Conservation (phyloP, 176 grass and related monocot genomes). For the Chloris gayana region DNA sequence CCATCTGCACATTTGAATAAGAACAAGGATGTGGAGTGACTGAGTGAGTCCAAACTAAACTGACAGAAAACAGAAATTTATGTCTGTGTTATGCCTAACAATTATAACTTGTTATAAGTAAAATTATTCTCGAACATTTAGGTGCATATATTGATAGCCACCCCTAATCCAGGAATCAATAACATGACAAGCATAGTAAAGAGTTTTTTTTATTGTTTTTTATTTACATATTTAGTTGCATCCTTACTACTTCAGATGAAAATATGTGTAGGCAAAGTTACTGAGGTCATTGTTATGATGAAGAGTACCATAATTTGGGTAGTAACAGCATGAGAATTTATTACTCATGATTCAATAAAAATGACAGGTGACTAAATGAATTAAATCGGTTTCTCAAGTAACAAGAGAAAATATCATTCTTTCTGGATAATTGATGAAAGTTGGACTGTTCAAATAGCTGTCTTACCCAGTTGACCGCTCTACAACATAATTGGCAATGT, state of each 20-base stretch:
- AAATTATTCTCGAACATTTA: neutral
- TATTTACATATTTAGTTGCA: neutral
- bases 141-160: neutral
- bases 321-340: neutral
- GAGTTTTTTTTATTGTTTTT: neutral
- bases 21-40: constrained; percentile 4
- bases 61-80: constrained; percentile 15
- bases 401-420: neutral
- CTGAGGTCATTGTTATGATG: neutral
- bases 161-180: constrained; percentile 13
- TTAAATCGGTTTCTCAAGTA: neutral
- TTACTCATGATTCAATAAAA: constrained; percentile 28
- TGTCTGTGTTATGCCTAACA: neutral
- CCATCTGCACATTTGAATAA: constrained; percentile 59
- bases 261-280: neutral
- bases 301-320: neutral
- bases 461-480: constrained; percentile 95
- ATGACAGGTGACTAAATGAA: constrained; percentile 18
- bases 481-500: constrained; percentile 95
- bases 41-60: constrained; percentile 21
- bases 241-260: neutral
- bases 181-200: constrained; percentile 2
- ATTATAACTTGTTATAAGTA: constrained; percentile 16
- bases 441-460: constrained; percentile 18
- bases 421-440: neutral